Percentiles rank a stretch among this genome's conserved stretches.
phyloP scores from a whole-genome alignment of 768 basidiomycete species.

The Rubroboletus pulcherrimus region DNA sequence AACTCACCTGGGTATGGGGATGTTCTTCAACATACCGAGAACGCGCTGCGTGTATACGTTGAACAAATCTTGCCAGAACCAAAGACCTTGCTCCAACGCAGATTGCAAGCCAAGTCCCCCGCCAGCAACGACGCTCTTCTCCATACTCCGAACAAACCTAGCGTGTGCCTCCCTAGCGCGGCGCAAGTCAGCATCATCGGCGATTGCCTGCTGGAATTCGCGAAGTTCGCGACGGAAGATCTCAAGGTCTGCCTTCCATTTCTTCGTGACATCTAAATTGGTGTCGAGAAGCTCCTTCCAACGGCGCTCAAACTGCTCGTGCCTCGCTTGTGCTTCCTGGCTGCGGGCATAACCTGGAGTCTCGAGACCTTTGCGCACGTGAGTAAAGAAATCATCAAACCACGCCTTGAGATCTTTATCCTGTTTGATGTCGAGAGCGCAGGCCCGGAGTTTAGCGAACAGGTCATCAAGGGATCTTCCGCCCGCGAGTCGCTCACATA shows the following conservation, averaged over 20 bases:
- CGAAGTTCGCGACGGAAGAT: slow-evolving; percentile 42
- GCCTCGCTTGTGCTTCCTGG: slow-evolving; percentile 39
- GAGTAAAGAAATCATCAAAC: slow-evolving; percentile 51
- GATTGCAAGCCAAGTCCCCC: slow-evolving; percentile 44
- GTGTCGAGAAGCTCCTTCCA: slow-evolving; percentile 50
- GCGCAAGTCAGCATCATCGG: slow-evolving; percentile 47
- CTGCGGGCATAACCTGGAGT: slow-evolving; percentile 51
- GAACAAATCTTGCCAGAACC: slow-evolving; percentile 81
- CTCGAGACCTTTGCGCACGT: slow-evolving; percentile 44
- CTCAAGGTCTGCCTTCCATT: slow-evolving; percentile 53
- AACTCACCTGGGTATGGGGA: slow-evolving; percentile 67
- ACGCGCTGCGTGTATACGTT: slow-evolving; percentile 71
- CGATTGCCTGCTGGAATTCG: slow-evolving; percentile 44
- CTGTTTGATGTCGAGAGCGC: slow-evolving; percentile 46
- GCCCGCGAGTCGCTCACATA: slow-evolving; percentile 52
- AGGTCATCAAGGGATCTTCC: slow-evolving; percentile 49
- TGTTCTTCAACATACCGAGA: slow-evolving; percentile 47
- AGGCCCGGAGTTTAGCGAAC: slow-evolving; percentile 38
- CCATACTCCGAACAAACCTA: slow-evolving; percentile 47
- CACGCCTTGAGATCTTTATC: slow-evolving; percentile 52
- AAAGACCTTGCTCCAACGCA: slow-evolving; percentile 57
- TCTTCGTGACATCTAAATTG: slow-evolving; percentile 37
- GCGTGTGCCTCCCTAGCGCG: slow-evolving; percentile 45
- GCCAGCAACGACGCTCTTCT: slow-evolving; percentile 38
- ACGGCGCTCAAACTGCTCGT: slow-evolving; percentile 43